Conservation (phyloP, 2,329 filamentous ascomycete species). For the Septoria linicola region DNA sequence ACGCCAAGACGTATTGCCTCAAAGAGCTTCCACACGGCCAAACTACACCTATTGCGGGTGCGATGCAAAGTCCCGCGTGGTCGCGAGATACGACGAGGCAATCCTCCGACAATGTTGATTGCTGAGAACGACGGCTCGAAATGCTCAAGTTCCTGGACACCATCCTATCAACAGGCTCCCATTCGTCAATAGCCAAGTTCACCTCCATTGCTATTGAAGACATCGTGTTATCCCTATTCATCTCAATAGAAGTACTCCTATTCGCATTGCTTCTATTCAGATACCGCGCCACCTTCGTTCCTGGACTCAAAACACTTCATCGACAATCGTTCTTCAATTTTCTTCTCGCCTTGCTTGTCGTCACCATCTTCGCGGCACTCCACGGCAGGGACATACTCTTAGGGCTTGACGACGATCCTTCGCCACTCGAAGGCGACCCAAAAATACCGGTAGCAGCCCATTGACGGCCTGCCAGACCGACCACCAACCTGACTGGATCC, state of each 20-base stretch:
- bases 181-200: constrained; percentile 19
- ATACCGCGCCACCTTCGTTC: constrained; percentile 6
- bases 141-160: background rate
- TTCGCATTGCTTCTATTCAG: constrained; percentile 28
- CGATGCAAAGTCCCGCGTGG: background rate
- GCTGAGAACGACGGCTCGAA: background rate
- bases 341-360: constrained; percentile 18
- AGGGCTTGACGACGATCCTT: constrained; percentile 20
- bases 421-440: constrained; percentile 14
- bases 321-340: constrained; percentile 16
- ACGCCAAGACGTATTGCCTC: constrained; percentile 19
- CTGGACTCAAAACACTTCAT: constrained; percentile 15
- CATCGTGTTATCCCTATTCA: constrained; percentile 30
- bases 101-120: background rate
- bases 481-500: background rate
- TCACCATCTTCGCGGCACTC: constrained; percentile 16
- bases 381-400: constrained; percentile 5
- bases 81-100: background rate
- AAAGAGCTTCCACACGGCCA: constrained; percentile 20
- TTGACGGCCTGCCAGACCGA: background rate
- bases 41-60: constrained; percentile 17
- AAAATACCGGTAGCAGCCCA: constrained; percentile 1
- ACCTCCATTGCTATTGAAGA: constrained; percentile 30
- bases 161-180: background rate
- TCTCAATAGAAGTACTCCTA: constrained; percentile 28